These are phyloP conservation scores for Ganoderma lucidum DNA, from an alignment of 1,284 basidiomycete species.

Conservation along the genomic window DNA sequence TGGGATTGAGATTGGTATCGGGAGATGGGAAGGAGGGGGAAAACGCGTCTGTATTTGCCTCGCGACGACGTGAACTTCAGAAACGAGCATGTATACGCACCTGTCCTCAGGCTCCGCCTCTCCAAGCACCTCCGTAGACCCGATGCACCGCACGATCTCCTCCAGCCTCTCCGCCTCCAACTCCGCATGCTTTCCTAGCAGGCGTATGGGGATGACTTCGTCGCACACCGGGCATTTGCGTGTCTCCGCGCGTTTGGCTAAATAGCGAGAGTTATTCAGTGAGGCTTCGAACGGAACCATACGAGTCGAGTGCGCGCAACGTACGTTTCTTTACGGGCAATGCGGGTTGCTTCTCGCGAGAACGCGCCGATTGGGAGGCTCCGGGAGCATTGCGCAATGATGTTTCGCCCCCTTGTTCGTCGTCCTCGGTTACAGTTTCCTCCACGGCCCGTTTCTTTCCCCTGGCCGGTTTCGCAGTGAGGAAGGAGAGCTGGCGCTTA, in stretches of 20 bases:
- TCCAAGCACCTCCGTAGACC: slow-evolving; percentile 54
- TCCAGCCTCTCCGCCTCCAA: slow-evolving; percentile 74
- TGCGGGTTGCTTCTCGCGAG: slow-evolving; percentile 30
- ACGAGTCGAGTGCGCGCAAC: slow-evolving; percentile 11
- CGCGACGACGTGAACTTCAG: background rate
- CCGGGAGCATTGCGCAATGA: slow-evolving; percentile 19
- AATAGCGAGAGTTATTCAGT: background rate
- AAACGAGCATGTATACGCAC: slow-evolving; percentile 42
- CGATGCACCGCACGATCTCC: slow-evolving; percentile 67
- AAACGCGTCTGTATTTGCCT: background rate
- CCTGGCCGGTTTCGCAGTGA: slow-evolving; percentile 21
- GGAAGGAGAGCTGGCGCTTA: slow-evolving; percentile 15
- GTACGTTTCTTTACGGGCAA: slow-evolving; percentile 41
- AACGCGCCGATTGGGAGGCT: slow-evolving; percentile 15
- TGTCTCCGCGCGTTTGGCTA: slow-evolving; percentile 77
- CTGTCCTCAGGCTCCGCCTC: slow-evolving; percentile 55
- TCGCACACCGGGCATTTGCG: slow-evolving; percentile 75
- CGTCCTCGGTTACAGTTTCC: slow-evolving; percentile 25
- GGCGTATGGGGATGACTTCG: slow-evolving; percentile 73
- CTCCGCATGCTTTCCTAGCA: slow-evolving; percentile 66
- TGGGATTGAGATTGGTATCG: too few species aligned
- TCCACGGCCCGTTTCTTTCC: slow-evolving; percentile 36
- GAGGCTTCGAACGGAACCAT: background rate
- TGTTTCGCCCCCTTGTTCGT: slow-evolving; percentile 24
- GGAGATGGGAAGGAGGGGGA: background rate